phyloP scores from a whole-genome alignment of 805 yeast genomes.

The Barnettozyma sucrosica region DNA sequence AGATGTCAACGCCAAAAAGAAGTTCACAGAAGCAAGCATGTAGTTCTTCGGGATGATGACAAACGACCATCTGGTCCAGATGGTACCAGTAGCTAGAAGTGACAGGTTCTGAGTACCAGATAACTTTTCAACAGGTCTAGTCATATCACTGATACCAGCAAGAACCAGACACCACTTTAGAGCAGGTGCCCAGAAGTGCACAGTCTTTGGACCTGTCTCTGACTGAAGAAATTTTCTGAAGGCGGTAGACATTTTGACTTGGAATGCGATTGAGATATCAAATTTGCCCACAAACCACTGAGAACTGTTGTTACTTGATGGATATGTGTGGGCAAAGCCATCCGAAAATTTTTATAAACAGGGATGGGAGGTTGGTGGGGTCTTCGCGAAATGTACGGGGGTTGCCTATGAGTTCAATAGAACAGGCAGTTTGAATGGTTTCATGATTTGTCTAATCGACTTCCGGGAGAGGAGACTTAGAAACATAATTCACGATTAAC shows the following conservation, averaged over 20 bases:
- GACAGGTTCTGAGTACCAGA: slow-evolving; percentile 77
- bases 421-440: not conserved
- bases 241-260: slow-evolving; percentile 35
- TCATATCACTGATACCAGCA: slow-evolving; percentile 84
- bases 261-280: not conserved
- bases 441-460: too few relatives aligned
- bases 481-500: too few relatives aligned
- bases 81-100: slow-evolving; percentile 81
- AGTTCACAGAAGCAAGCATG: slow-evolving; percentile 87
- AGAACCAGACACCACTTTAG: slow-evolving; percentile 74
- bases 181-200: slow-evolving; percentile 75
- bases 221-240: slow-evolving; percentile 72
- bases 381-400: not conserved
- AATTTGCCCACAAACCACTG: not conserved
- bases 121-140: slow-evolving; percentile 87
- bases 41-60: slow-evolving; percentile 85
- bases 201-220: slow-evolving; percentile 95
- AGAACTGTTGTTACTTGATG: not conserved
- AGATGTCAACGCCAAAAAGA: slow-evolving; percentile 88
- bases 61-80: slow-evolving; percentile 98
- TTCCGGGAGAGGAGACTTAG: not conserved
- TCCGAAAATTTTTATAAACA: not conserved
- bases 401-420: not conserved
- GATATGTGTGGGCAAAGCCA: not conserved
- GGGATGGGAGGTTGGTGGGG: not conserved